Percentiles rank a stretch among this genome's conserved stretches.
phyloP scores from a whole-genome alignment of 371 early-diverging fungal species.

The Gilbertella persicaria region DNA sequence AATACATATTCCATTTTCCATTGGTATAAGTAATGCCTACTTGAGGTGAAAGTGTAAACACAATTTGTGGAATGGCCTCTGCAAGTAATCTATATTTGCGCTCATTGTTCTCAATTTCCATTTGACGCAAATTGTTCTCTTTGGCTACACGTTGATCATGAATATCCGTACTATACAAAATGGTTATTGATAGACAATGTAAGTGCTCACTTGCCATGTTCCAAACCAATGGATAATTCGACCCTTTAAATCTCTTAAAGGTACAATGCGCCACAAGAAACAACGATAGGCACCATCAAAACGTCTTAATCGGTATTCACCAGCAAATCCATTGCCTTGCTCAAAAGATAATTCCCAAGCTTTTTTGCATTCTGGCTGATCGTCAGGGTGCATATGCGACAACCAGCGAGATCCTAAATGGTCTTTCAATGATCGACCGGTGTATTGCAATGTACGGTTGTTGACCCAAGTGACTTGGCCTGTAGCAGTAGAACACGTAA shows the following conservation, averaged over 20 bases:
- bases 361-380: slow-evolving; percentile 45
- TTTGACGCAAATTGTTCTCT: slow-evolving; percentile 53
- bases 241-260: slow-evolving; percentile 60
- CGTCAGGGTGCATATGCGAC: slow-evolving; percentile 61
- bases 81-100: slow-evolving; percentile 65
- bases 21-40: slow-evolving; percentile 63
- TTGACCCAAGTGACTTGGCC: slow-evolving; percentile 71
- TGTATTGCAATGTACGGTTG: slow-evolving; percentile 59
- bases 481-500: slow-evolving; percentile 55
- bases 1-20: slow-evolving; percentile 62
- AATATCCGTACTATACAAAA: slow-evolving; percentile 52
- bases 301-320: slow-evolving; percentile 59
- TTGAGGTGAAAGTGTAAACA: slow-evolving; percentile 65
- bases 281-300: slow-evolving; percentile 66
- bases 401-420: slow-evolving; percentile 59
- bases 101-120: slow-evolving; percentile 64
- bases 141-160: slow-evolving; percentile 66
- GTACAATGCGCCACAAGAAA: slow-evolving; percentile 63
- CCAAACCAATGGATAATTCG: slow-evolving; percentile 66
- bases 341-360: slow-evolving; percentile 59
- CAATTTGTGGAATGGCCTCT: slow-evolving; percentile 70
- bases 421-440: slow-evolving; percentile 48
- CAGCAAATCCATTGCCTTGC: slow-evolving; percentile 60
- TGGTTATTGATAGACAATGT: neutral
- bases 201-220: slow-evolving; percentile 22